Evolutionary conservation across 78 protist species (phyloP).

Genomic region (Pigoraptor vietnamica): DNA sequence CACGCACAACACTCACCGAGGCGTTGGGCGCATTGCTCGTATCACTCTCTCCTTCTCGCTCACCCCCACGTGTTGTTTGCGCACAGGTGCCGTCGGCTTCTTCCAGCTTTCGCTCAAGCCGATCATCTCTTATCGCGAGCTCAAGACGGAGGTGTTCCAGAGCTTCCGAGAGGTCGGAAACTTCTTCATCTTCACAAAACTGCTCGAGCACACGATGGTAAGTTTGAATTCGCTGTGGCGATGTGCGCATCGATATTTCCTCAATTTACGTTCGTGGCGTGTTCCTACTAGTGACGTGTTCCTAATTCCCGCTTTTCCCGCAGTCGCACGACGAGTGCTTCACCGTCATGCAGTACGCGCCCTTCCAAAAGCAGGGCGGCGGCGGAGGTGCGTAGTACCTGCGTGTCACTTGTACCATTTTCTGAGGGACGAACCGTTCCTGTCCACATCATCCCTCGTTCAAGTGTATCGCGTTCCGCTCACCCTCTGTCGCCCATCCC

Average conservation of each 20-base stretch:
- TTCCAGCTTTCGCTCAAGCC: conserved; percentile 51
- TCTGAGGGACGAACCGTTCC: too few species aligned
- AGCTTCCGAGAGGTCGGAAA: conserved; percentile 77
- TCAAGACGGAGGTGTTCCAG: conserved; percentile 73
- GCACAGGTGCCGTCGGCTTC: conserved; percentile 44
- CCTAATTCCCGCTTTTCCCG: neutral
- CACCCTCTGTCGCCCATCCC: too few species aligned
- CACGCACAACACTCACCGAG: too few species aligned
- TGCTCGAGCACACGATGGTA: conserved; percentile 41
- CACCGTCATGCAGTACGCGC: neutral
- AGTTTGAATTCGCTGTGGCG: neutral
- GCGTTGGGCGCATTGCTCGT: too few species aligned
- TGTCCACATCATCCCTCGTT: too few species aligned
- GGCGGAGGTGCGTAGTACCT: neutral
- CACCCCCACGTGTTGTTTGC: too few species aligned
- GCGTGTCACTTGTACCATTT: too few species aligned
- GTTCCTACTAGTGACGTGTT: neutral
- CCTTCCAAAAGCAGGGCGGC: neutral
- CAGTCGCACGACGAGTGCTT: neutral
- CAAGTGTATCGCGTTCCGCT: too few species aligned
- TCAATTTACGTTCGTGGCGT: neutral
- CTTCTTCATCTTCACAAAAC: conserved; percentile 32
- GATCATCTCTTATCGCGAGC: conserved; percentile 55
- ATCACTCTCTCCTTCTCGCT: too few species aligned
- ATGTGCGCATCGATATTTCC: neutral